Base-by-base conservation (phyloP, 2,329 filamentous ascomycete species). In the Colletotrichum agaves region DNA sequence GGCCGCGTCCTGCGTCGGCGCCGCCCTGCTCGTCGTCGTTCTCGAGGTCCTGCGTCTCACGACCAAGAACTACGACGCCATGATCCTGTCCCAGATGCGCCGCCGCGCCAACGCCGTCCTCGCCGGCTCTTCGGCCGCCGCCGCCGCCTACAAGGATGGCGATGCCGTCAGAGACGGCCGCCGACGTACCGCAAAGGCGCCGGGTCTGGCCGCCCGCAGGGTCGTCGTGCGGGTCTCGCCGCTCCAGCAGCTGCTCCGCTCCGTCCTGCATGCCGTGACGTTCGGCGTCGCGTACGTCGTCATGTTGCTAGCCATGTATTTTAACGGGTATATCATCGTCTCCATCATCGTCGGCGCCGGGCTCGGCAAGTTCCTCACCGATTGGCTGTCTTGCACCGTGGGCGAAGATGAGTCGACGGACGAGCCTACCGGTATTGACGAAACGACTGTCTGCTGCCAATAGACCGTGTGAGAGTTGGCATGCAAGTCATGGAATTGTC, bases 321-420 rank as follows among this genome's bases (percentile, higher is more conserved):
- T 67, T 21, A 67, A 67, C 39, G 63, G 63, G 1, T 67, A 67
- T 35, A 52, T 67, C 43, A 67, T 67, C 6, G 46, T 67, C 4
- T 53, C 63, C 7, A 62, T 67, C 31, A 31, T 67, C 5, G 3
- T 86, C 41, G 84, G 84, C 2, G 82, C 82, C 3, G 80, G 82
- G 3, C 70, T 86, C 46, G 84, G 84, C 62, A 86, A 86, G 75
- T 85, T 85, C 70, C 69, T 85, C 8, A 84, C 80, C 70, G 83
- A 85, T 73, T 86, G 84, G 84, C 74, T 61, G 0, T 41, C 58
- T 0, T 61, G 44, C 6, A 52, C 46, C 0, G 35, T 43, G 0
- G 35, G 35, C 1, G 44, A 17, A 2, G 15, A 39, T 3, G 43
- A 27, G 0, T 2, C 8, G 0, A 10, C 6, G 2, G 13, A 31